A percentile compares a stretch with the other conserved stretches of the same genome.
phyloP scores from a whole-genome alignment of 2,329 filamentous ascomycete species.

The Alternaria sp. region DNA sequence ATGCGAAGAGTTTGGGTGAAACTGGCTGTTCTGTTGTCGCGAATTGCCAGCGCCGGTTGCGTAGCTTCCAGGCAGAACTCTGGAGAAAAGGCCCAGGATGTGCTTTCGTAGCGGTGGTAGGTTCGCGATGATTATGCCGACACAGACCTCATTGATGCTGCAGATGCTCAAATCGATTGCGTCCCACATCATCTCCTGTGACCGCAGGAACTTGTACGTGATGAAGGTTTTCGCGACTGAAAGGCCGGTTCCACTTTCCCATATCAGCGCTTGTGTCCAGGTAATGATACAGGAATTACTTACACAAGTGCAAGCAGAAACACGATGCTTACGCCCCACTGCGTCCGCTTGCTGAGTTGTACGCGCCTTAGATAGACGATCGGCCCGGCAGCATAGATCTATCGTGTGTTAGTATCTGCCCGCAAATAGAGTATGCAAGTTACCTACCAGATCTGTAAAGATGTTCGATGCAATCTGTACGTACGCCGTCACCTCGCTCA shows the following conservation, averaged over 20 bases:
- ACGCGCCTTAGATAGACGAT: constrained; percentile 16
- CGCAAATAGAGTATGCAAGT: neutral
- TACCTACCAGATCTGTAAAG: constrained; percentile 17
- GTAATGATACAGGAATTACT: neutral
- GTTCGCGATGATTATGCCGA: constrained; percentile 23
- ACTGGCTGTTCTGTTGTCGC: neutral
- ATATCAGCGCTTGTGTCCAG: neutral
- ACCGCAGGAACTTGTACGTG: constrained; percentile 9
- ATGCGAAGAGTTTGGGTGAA: neutral
- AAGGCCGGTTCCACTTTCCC: constrained; percentile 8
- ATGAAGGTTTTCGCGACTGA: constrained; percentile 16
- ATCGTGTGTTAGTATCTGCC: neutral
- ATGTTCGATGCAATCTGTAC: constrained; percentile 21
- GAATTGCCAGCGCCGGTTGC: neutral
- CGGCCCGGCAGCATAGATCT: constrained; percentile 22
- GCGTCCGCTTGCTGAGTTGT: constrained; percentile 18
- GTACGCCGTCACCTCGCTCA: constrained; percentile 12
- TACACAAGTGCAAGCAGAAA: constrained; percentile 22
- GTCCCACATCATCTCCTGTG: constrained; percentile 19
- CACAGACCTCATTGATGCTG: constrained; percentile 22
- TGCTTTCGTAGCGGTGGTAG: constrained; percentile 23
- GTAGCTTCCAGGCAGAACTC: neutral
- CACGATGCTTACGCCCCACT: constrained; percentile 18
- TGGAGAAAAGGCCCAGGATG: neutral
- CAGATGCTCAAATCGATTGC: constrained; percentile 21